phyloP scores from a whole-genome alignment of 2,329 filamentous ascomycete species.

The Ampelomyces quisqualis region DNA sequence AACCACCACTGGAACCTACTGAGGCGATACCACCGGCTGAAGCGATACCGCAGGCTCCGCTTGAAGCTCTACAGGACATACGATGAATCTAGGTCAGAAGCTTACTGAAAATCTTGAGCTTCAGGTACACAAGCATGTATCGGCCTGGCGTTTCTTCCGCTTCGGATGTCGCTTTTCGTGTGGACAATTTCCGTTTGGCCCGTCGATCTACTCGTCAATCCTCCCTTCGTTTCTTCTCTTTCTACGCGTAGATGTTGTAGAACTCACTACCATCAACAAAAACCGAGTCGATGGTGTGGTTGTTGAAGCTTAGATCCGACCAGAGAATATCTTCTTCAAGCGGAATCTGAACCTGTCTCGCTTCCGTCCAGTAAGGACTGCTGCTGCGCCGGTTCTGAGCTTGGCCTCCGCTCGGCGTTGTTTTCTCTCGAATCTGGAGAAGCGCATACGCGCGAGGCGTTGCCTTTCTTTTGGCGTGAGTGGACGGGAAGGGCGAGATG shows the following conservation, averaged over 20 bases:
- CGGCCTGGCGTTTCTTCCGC: neutral
- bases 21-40: too few relatives aligned
- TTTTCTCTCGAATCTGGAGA: slow-evolving; percentile 9
- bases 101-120: neutral
- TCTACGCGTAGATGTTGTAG: too few relatives aligned
- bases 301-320: neutral
- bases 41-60: neutral
- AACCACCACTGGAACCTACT: neutral
- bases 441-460: slow-evolving; percentile 7
- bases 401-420: neutral
- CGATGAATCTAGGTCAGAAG: neutral
- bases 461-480: slow-evolving; percentile 5
- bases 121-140: neutral
- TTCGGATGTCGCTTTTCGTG: neutral
- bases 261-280: too few relatives aligned
- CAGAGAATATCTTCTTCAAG: neutral
- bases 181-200: too few relatives aligned
- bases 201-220: too few relatives aligned
- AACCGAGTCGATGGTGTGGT: too few relatives aligned
- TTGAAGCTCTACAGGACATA: neutral
- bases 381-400: neutral
- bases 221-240: too few relatives aligned
- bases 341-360: neutral
- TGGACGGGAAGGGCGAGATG: neutral
- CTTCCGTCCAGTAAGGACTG: neutral